phyloP scores from a whole-genome alignment of 177 flowering plant species.

The Vitis hybrid region DNA sequence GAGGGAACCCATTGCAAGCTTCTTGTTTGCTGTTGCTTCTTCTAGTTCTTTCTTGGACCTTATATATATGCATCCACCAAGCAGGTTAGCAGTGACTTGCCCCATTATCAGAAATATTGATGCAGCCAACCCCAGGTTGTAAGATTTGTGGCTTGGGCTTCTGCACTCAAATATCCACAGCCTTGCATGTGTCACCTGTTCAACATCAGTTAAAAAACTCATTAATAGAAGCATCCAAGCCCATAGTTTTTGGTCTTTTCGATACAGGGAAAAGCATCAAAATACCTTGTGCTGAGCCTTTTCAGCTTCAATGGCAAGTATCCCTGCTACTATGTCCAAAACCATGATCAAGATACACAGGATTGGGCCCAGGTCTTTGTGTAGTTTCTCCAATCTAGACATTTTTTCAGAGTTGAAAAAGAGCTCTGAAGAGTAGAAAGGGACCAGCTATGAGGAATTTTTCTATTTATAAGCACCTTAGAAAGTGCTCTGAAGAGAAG shows the following conservation, averaged over 20 bases:
- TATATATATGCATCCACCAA: conserved; percentile 57
- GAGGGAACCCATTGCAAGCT: conserved; percentile 49
- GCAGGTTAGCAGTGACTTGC: conserved; percentile 39
- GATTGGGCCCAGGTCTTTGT: conserved; percentile 27
- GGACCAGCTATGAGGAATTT: neutral
- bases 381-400: conserved; percentile 2
- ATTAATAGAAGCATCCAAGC: neutral
- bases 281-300: conserved; percentile 73
- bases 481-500: neutral
- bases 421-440: neutral
- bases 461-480: neutral
- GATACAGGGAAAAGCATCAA: neutral
- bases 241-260: no score
- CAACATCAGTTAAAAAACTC: neutral
- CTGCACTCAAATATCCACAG: conserved; percentile 58
- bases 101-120: conserved; percentile 40
- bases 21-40: conserved; percentile 47
- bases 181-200: conserved; percentile 47
- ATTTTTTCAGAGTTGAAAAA: conserved; percentile 4
- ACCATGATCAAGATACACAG: conserved; percentile 55
- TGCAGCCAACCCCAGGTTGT: conserved; percentile 58
- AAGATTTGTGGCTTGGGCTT: conserved; percentile 59
- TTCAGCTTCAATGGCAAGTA: conserved; percentile 85
- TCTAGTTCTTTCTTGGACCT: conserved; percentile 34
- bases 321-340: conserved; percentile 70